These are phyloP conservation scores for Diversispora eburnea DNA, from an alignment of 192 early-diverging fungal species.

Conservation along the genomic window DNA sequence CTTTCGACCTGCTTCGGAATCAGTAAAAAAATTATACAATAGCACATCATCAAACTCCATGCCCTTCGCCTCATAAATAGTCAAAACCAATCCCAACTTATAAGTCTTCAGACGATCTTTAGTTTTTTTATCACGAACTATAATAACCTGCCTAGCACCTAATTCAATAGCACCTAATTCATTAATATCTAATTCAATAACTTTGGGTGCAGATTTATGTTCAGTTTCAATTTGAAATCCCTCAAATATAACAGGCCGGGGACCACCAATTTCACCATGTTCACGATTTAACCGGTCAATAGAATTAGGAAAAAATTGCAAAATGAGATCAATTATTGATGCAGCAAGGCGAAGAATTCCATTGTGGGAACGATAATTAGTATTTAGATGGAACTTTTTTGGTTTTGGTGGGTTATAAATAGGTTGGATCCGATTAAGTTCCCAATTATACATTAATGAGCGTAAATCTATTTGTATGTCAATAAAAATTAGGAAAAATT, in stretches of 20 bases:
- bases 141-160: constrained; percentile 22
- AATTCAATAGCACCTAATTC: constrained; percentile 20
- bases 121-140: constrained; percentile 10
- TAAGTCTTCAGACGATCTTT: not conserved
- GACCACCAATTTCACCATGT: not conserved
- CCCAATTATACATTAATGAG: constrained; percentile 14
- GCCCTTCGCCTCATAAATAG: constrained; percentile 13
- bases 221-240: not conserved
- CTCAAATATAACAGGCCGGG: not conserved
- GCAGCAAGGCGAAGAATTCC: constrained; percentile 17
- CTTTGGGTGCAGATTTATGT: not conserved
- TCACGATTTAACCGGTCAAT: constrained; percentile 6
- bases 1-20: constrained; percentile 6
- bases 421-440: not conserved
- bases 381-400: constrained; percentile 9
- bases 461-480: not conserved
- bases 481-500: not conserved
- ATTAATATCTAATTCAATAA: constrained; percentile 23
- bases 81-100: not conserved
- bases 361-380: constrained; percentile 22
- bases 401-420: not conserved
- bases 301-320: constrained; percentile 12
- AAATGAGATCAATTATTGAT: constrained; percentile 16
- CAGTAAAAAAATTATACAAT: constrained; percentile 20
- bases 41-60: constrained; percentile 24